Percentiles rank a stretch among this genome's conserved stretches.
Conservation (phyloP, 352 stramenopile genomes). For the Globisporangium megalacanthum region DNA sequence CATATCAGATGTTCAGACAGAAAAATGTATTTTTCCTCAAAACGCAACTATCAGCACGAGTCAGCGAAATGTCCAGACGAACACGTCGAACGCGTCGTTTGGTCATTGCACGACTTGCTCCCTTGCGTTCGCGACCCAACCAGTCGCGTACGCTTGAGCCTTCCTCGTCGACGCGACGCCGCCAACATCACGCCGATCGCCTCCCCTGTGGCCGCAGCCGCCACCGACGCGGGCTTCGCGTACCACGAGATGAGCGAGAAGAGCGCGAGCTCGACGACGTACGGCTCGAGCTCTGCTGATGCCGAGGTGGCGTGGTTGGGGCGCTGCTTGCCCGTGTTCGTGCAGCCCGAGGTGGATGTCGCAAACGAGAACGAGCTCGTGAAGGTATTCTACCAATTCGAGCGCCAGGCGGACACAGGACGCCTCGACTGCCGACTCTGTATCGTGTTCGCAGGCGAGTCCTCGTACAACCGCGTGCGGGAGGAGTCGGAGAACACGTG, state of each 20-base stretch:
- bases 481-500: conserved; percentile 70
- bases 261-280: conserved; percentile 14
- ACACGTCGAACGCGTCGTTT: too few species aligned
- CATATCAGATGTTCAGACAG: too few species aligned
- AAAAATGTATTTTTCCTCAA: too few species aligned
- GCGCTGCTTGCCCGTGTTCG: conserved; percentile 76
- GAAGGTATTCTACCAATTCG: conserved; percentile 81
- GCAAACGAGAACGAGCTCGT: conserved; percentile 76
- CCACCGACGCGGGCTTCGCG: conserved; percentile 20
- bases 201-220: neutral
- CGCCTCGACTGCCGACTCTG: conserved; percentile 72
- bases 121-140: neutral
- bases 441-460: conserved; percentile 77
- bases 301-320: conserved; percentile 70
- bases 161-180: conserved; percentile 4
- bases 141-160: conserved; percentile 14
- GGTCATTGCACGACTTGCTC: neutral
- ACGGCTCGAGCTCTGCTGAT: conserved; percentile 23
- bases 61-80: neutral
- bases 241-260: conserved; percentile 46
- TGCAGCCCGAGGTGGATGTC: conserved; percentile 81
- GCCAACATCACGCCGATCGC: neutral
- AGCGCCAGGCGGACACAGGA: conserved; percentile 43
- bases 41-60: too few species aligned
- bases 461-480: conserved; percentile 77